Percentiles rank a stretch among this genome's conserved stretches.
Conservation (phyloP, 2,329 filamentous ascomycete genomes). For the Colletotrichum cordylinicola region DNA sequence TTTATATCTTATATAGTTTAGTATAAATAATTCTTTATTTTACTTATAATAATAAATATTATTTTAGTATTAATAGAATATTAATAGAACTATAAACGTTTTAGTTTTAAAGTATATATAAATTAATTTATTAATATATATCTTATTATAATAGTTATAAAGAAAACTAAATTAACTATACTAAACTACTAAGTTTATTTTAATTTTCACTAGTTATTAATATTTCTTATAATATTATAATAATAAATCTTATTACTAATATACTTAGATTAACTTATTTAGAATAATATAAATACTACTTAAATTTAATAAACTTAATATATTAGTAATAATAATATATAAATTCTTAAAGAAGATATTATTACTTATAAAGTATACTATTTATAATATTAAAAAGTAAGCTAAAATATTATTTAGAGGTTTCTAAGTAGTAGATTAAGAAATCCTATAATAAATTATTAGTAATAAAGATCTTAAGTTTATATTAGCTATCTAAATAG, state of each 20-base stretch:
- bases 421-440: background rate
- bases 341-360: background rate
- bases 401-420: background rate
- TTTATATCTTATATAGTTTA: background rate
- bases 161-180: no score
- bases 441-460: no score
- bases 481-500: no score
- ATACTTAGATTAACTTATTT: background rate
- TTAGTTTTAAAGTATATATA: no score
- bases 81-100: no score
- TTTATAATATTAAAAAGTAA: background rate
- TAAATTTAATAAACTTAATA: background rate
- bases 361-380: background rate
- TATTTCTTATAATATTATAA: background rate
- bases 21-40: background rate
- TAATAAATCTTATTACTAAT: background rate
- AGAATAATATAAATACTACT: background rate
- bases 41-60: background rate
- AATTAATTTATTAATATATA: no score
- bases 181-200: no score
- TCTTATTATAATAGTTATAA: no score
- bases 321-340: background rate
- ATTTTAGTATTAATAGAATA: background rate
- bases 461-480: no score
- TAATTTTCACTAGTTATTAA: no score